Evolutionary conservation across 2,329 filamentous ascomycete genomes (phyloP).

Genomic region (Cladosporium sp.): DNA sequence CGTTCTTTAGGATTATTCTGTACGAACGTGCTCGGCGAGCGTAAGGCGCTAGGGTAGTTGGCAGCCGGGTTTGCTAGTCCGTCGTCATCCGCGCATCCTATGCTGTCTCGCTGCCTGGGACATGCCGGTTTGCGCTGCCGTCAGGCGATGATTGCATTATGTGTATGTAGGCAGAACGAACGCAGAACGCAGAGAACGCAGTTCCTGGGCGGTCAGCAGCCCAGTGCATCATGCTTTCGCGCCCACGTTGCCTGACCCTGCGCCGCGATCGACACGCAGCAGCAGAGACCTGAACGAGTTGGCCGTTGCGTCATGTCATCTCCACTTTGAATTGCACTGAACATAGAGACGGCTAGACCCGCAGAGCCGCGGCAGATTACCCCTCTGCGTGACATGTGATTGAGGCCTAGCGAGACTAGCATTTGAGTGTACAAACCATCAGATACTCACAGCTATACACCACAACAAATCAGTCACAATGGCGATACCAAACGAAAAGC

Average conservation of each 20-base stretch:
- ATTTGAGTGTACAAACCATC: constrained; percentile 9
- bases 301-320: too few species aligned
- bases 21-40: constrained; percentile 3
- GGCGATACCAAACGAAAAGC: constrained; percentile 89
- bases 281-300: too few species aligned
- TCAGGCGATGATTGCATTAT: background rate
- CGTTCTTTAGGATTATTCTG: background rate
- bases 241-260: background rate
- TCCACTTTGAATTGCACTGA: too few species aligned
- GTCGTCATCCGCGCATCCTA: background rate
- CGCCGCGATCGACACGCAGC: background rate
- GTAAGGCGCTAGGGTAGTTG: constrained; percentile 5
- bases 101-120: background rate
- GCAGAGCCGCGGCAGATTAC: constrained; percentile 5
- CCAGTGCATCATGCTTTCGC: background rate
- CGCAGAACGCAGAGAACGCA: too few species aligned
- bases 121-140: background rate
- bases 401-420: background rate
- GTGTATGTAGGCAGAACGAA: too few species aligned
- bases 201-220: background rate
- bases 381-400: constrained; percentile 6
- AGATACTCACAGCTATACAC: constrained; percentile 5
- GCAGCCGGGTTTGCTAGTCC: constrained; percentile 6
- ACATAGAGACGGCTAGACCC: background rate
- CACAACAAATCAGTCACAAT: constrained; percentile 53